phyloP scores from a whole-genome alignment of 2,329 filamentous ascomycete genomes.

The Ascochyta viciae-villosae region DNA sequence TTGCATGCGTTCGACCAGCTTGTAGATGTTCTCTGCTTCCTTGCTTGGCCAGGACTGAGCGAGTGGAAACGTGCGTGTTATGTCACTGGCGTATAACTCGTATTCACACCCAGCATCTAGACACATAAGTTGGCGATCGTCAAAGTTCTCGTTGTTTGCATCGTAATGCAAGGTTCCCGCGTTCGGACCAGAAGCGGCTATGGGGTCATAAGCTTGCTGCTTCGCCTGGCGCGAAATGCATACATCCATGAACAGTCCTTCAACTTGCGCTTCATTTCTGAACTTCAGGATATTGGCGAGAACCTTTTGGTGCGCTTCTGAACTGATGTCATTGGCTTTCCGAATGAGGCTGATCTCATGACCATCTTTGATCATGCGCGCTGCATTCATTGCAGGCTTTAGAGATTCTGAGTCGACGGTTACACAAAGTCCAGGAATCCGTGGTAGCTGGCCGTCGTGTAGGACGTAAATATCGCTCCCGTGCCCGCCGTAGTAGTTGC shows the following conservation, averaged over 20 bases:
- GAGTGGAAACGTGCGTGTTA: constrained; percentile 87
- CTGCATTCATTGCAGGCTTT: constrained; percentile 75
- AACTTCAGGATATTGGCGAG: constrained; percentile 68
- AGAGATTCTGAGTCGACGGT: constrained; percentile 55
- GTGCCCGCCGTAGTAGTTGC: constrained; percentile 24
- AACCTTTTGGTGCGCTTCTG: constrained; percentile 76
- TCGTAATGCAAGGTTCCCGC: constrained; percentile 87
- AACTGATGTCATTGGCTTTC: constrained; percentile 80
- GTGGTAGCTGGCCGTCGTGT: constrained; percentile 34
- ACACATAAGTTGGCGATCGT: constrained; percentile 74
- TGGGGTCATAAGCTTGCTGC: constrained; percentile 85
- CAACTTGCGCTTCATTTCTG: constrained; percentile 80
- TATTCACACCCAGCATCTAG: constrained; percentile 90
- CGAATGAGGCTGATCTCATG: constrained; percentile 85
- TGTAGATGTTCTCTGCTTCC: constrained; percentile 76
- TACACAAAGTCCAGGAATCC: constrained; percentile 14
- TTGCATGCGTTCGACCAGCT: constrained; percentile 83
- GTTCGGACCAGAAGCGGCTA: constrained; percentile 83
- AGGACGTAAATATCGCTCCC: constrained; percentile 45
- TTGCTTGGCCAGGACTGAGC: constrained; percentile 70
- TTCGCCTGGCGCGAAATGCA: constrained; percentile 78
- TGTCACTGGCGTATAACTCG: constrained; percentile 84
- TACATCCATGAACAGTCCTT: constrained; percentile 75
- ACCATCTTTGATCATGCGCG: constrained; percentile 80
- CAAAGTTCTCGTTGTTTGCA: constrained; percentile 76